These are phyloP conservation scores for Prunus salicina DNA, from an alignment of 306 rosid genomes.

Conservation along the genomic window DNA sequence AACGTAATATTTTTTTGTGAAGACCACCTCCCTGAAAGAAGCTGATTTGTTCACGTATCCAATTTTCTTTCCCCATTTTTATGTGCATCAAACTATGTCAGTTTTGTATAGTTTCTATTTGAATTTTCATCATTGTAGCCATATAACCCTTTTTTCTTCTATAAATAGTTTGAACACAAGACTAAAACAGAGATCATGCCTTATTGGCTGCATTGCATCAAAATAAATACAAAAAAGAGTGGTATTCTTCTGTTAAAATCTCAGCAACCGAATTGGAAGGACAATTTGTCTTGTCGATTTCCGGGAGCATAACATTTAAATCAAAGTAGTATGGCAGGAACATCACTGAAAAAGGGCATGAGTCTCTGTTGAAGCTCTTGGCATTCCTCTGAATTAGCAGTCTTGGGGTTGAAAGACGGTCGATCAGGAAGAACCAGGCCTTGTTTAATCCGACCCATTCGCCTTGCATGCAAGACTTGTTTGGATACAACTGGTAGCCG, in stretches of 20 bases:
- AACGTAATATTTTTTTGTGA: neutral
- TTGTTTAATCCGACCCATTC: slow-evolving; percentile 64
- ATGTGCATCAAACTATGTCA: neutral
- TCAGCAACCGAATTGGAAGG: too few species aligned
- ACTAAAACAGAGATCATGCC: neutral
- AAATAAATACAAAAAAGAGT: neutral
- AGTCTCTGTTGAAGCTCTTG: slow-evolving; percentile 59
- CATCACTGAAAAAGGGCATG: slow-evolving; percentile 60
- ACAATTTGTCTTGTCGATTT: too few species aligned
- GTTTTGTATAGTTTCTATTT: neutral
- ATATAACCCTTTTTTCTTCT: neutral
- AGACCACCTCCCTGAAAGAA: neutral
- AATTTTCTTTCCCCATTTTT: neutral
- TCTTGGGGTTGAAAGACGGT: slow-evolving; percentile 48
- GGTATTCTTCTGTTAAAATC: neutral
- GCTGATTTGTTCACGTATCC: neutral
- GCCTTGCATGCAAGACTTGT: slow-evolving; percentile 75
- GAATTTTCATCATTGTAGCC: neutral
- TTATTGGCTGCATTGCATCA: neutral
- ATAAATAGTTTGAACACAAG: neutral
- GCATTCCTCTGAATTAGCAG: slow-evolving; percentile 45
- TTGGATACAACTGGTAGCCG: slow-evolving; percentile 54
- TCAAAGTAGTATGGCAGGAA: slow-evolving; percentile 32
- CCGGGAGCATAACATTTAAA: neutral
- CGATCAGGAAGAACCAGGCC: slow-evolving; percentile 50